Percentiles rank a stretch among this genome's conserved stretches.
Conservation (phyloP, 306 rosid genomes). For the Sesbania bispinosa region DNA sequence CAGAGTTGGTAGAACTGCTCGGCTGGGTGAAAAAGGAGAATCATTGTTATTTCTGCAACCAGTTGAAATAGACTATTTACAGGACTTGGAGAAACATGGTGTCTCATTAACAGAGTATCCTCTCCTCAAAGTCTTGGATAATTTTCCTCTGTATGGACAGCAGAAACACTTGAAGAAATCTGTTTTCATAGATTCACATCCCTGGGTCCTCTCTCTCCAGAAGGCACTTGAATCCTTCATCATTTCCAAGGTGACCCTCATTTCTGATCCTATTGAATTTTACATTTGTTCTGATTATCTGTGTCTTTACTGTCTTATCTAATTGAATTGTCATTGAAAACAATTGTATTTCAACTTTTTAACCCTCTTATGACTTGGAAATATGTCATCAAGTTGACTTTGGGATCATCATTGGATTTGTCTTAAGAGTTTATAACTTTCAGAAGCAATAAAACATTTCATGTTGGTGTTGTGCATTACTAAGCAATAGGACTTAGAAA, state of each 20-base stretch:
- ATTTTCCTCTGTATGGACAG: conserved; percentile 49
- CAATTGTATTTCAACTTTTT: neutral
- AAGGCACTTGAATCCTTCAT: conserved; percentile 72
- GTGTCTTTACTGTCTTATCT: neutral
- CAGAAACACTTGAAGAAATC: conserved; percentile 42
- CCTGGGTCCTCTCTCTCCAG: conserved; percentile 75
- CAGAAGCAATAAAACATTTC: neutral
- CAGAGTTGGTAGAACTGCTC: conserved; percentile 98
- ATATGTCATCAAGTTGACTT: neutral
- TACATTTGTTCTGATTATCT: neutral
- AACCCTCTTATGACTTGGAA: conserved; percentile 3
- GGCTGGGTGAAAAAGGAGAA: conserved; percentile 89
- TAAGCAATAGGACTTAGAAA: neutral
- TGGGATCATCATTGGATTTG: neutral
- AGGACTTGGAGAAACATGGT: conserved; percentile 83
- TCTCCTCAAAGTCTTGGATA: conserved; percentile 65
- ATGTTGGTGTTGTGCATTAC: neutral
- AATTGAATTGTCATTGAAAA: conserved; percentile 3
- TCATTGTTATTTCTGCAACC: conserved; percentile 89
- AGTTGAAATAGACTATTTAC: conserved; percentile 78
- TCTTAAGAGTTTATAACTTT: neutral
- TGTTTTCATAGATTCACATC: conserved; percentile 60
- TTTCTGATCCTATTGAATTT: neutral
- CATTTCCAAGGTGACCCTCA: conserved; percentile 52
- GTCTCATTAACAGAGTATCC: conserved; percentile 72